Conservation (phyloP, 148 eudicot species). For the Chenopodium quinoa region DNA sequence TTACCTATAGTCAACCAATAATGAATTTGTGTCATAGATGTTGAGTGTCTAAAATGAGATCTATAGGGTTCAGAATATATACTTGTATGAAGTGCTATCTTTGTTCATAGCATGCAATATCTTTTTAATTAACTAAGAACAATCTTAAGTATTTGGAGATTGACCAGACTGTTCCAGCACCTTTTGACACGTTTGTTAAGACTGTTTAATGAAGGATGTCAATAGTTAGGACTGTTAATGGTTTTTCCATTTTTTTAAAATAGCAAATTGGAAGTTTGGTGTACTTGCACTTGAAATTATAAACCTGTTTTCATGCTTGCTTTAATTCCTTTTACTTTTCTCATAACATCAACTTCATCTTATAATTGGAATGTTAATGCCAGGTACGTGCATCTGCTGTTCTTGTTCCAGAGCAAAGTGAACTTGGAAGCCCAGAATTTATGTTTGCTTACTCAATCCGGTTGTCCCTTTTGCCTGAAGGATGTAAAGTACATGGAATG, state of each 20-base stretch:
- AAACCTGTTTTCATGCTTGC: not conserved
- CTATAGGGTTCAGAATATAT: not conserved
- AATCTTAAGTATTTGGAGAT: too few species aligned
- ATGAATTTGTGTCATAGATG: not conserved
- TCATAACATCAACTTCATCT: not conserved
- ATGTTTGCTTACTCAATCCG: slow-evolving; percentile 80
- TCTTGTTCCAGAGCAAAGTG: slow-evolving; percentile 69
- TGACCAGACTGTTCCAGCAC: too few species aligned
- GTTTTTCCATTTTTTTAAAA: not conserved
- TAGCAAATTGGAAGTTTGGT: not conserved
- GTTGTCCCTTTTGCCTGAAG: slow-evolving; percentile 75
- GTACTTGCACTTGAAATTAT: not conserved
- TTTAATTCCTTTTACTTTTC: not conserved
- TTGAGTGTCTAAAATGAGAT: not conserved
- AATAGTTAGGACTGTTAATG: too few species aligned
- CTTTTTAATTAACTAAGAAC: not conserved
- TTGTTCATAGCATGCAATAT: not conserved
- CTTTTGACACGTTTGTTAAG: too few species aligned
- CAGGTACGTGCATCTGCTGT: slow-evolving; percentile 95
- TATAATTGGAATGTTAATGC: slow-evolving; percentile 6
- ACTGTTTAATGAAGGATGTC: too few species aligned
- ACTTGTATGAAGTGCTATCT: not conserved
- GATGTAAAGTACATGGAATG: slow-evolving; percentile 60
- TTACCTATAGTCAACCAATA: not conserved
- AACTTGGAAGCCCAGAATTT: slow-evolving; percentile 28